A percentile compares a stretch with the other conserved stretches of the same genome.
Conservation (phyloP, 176 grass and related monocot genomes). For the Triticum monococcum region DNA sequence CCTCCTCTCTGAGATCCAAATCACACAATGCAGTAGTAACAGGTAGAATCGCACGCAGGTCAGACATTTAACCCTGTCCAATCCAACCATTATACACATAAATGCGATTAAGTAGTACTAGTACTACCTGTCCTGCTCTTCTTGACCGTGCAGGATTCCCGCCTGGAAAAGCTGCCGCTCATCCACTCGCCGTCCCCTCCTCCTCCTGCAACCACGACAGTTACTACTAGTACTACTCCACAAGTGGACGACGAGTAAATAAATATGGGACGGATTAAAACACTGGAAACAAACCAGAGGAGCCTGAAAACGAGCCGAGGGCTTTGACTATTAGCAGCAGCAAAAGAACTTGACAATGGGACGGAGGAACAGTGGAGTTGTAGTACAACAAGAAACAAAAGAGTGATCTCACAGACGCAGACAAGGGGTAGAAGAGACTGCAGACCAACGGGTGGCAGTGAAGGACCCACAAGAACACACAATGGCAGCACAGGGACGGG, state of each 20-base stretch:
- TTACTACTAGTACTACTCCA: too few species aligned
- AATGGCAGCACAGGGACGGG: neutral
- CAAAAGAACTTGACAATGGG: slow-evolving; percentile 37
- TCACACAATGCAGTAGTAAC: too few species aligned
- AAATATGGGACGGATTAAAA: too few species aligned
- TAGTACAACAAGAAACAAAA: slow-evolving; percentile 30
- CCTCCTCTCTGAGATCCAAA: slow-evolving; percentile 1
- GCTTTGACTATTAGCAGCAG: slow-evolving; percentile 33
- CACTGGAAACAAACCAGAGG: too few species aligned
- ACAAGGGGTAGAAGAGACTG: slow-evolving; percentile 17
- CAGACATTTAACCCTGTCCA: too few species aligned
- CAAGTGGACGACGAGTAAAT: too few species aligned
- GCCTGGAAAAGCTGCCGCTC: slow-evolving; percentile 58
- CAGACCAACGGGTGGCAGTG: neutral
- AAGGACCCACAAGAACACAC: slow-evolving; percentile 28
- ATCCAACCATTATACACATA: too few species aligned
- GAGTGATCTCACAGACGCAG: slow-evolving; percentile 30
- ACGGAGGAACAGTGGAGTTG: slow-evolving; percentile 10
- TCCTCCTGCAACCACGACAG: slow-evolving; percentile 34
- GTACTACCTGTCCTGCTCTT: slow-evolving; percentile 58
- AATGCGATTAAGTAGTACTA: too few species aligned
- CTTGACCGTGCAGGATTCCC: slow-evolving; percentile 65
- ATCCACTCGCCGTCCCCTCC: slow-evolving; percentile 67
- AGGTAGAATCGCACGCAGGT: too few species aligned
- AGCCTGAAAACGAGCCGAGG: neutral